Evolutionary conservation across 768 basidiomycete species (phyloP).

Genomic region (Macrocybe gigantea): DNA sequence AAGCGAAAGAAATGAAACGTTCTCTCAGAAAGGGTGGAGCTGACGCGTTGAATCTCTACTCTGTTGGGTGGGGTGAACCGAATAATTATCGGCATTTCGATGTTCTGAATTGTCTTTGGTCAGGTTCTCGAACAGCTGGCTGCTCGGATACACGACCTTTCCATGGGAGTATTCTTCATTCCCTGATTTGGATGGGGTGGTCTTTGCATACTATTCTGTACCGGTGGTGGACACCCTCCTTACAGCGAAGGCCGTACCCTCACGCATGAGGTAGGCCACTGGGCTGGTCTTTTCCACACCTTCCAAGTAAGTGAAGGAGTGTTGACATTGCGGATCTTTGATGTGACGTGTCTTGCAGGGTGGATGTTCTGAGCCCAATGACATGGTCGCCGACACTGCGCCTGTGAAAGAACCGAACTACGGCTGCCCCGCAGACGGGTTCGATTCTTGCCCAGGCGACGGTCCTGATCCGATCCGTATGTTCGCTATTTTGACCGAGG

Average conservation of each 20-base stretch:
- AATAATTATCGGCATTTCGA: neutral
- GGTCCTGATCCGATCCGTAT: conserved; percentile 34
- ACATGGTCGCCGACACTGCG: conserved; percentile 35
- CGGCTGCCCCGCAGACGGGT: conserved; percentile 26
- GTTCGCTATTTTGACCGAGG: neutral
- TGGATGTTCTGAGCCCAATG: conserved; percentile 26
- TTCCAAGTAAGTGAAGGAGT: conserved; percentile 26
- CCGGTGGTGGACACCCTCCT: conserved; percentile 21
- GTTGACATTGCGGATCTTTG: neutral
- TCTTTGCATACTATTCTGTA: conserved; percentile 15
- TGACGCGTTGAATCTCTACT: conserved; percentile 34
- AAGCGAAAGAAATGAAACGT: conserved; percentile 31
- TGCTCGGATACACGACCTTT: conserved; percentile 34
- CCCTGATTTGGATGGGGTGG: conserved; percentile 31
- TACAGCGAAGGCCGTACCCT: conserved; percentile 33
- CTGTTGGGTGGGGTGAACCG: conserved; percentile 22
- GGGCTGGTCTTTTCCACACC: conserved; percentile 42
- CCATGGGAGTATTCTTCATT: conserved; percentile 22
- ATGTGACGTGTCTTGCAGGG: conserved; percentile 9
- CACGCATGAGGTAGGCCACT: conserved; percentile 43
- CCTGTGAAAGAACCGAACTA: conserved; percentile 25
- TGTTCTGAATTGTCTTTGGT: neutral
- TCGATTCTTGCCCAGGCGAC: conserved; percentile 32
- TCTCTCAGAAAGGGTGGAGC: conserved; percentile 29
- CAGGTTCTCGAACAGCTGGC: conserved; percentile 8